Conservation (phyloP, 2,329 filamentous ascomycete genomes). For the Akanthomyces dipterigenus region DNA sequence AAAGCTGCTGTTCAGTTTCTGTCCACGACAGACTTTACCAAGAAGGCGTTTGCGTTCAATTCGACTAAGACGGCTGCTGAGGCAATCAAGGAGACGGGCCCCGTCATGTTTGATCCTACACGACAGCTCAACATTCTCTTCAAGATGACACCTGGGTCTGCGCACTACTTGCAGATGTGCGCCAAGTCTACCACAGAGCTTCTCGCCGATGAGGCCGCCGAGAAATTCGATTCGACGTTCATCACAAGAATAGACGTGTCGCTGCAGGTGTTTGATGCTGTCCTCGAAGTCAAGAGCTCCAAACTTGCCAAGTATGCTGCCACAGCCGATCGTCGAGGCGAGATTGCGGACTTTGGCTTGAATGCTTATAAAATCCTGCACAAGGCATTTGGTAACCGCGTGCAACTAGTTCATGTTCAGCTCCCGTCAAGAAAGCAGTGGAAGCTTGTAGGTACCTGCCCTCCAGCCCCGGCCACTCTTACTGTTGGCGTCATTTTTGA, state of each 20-base stretch:
- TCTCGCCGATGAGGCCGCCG: constrained; percentile 63
- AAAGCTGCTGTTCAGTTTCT: constrained; percentile 90
- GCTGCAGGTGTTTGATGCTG: constrained; percentile 48
- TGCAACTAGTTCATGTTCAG: constrained; percentile 58
- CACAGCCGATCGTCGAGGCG: constrained; percentile 35
- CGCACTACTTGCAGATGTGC: constrained; percentile 63
- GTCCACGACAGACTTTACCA: constrained; percentile 62
- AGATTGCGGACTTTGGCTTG: constrained; percentile 39
- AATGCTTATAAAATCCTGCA: constrained; percentile 59
- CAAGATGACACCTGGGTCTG: constrained; percentile 88
- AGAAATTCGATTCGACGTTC: constrained; percentile 82
- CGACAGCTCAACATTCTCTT: constrained; percentile 76
- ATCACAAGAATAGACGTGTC: constrained; percentile 55
- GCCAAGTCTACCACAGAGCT: constrained; percentile 68
- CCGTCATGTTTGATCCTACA: constrained; percentile 71
- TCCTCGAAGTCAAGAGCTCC: constrained; percentile 30
- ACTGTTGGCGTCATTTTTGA: constrained; percentile 67
- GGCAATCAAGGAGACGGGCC: constrained; percentile 39
- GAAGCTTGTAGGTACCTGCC: constrained; percentile 20
- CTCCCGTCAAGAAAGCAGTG: constrained; percentile 27
- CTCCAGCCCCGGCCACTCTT: constrained; percentile 32
- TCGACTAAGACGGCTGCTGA: constrained; percentile 27
- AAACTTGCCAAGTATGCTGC: constrained; percentile 23
- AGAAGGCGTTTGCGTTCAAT: constrained; percentile 53
- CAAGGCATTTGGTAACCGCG: constrained; percentile 69